These are phyloP conservation scores for Epichloe coenophiala DNA, from an alignment of 2,329 filamentous ascomycete species.

Conservation along the genomic window DNA sequence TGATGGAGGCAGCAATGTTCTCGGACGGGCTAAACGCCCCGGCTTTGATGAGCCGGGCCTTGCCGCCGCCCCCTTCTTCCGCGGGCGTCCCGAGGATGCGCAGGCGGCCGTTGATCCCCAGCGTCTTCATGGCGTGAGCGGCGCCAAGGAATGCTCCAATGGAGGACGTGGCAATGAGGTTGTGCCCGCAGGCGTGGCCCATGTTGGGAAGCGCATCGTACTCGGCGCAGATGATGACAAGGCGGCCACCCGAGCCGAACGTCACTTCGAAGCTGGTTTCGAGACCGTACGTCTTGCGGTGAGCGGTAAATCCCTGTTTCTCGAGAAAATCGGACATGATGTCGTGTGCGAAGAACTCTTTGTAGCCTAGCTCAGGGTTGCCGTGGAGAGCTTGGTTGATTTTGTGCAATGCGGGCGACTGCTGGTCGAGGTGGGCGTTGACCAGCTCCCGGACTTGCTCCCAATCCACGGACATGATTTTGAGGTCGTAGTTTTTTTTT, in stretches of 20 bases:
- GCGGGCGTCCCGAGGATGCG: conserved; percentile 28
- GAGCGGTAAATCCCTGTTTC: conserved; percentile 13
- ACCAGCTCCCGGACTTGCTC: neutral
- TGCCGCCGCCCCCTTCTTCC: conserved; percentile 29
- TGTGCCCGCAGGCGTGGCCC: conserved; percentile 32
- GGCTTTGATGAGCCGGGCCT: conserved; percentile 13
- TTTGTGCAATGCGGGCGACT: neutral
- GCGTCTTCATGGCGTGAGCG: conserved; percentile 17
- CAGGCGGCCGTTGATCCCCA: conserved; percentile 19
- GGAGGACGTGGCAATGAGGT: conserved; percentile 27
- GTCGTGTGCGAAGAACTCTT: conserved; percentile 17
- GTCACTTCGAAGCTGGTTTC: conserved; percentile 20
- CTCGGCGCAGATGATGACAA: conserved; percentile 23
- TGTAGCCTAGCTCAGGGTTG: conserved; percentile 16
- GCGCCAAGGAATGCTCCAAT: conserved; percentile 25
- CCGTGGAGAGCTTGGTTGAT: conserved; percentile 7
- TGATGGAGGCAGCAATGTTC: conserved; percentile 14
- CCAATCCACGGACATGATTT: conserved; percentile 1
- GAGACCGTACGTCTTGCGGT: conserved; percentile 18
- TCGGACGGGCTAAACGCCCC: conserved; percentile 11
- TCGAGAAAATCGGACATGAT: conserved; percentile 11
- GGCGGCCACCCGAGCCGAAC: conserved; percentile 14
- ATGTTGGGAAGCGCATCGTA: conserved; percentile 33
- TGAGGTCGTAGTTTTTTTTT: neutral
- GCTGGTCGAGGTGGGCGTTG: neutral